Evolutionary conservation across 805 yeast species (phyloP), one percentile per base, ranked within the genome.

Genomic region (Zygosaccharomyces bisporus): DNA sequence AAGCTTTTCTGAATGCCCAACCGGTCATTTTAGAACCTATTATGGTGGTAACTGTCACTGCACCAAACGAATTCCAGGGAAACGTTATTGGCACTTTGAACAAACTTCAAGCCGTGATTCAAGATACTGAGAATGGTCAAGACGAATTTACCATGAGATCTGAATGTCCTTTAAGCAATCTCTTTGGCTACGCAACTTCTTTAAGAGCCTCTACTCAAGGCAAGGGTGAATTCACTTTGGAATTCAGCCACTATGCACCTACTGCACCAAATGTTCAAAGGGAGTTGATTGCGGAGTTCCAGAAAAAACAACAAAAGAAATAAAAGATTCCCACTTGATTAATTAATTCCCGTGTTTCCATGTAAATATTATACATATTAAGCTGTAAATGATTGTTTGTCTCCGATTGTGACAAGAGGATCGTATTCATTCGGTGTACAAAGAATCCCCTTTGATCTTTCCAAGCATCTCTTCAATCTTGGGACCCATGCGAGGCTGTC

Each of bases 121-220:
- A 80, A 63, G 98, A 93, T 58, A 91, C 98, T 19, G 96, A 88
- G 61, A 87, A 90, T 63, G 91, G 89, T 21, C 81, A 84, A 46
- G 99, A 93, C 56, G 99, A 93, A 66, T 91, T 93, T 70, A 86
- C 95, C 8, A 80, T 93, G 50, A 78, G 80, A 45, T 95, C 97
- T 24, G 98, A 93, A 67, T 91, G 98, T 72, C 85, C 98, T n/a
- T 79, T 93, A 70, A 90, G 90, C 73, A 79, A 86, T 50, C 80
- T 93, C 88, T 93, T 93, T 67, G 99, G 99, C 30, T 87, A 93
- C 63, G 96, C 98, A 6, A 86, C 98, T 6, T 80, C 87, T 19
- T 75, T 93, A 63, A 84, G 99, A 75, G 98, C 99, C 16, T 81
- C 86, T 48, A 91, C 99, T 12, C 99, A 93, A 70, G 99, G 99